Evolutionary conservation across 768 basidiomycete genomes (phyloP).

Genomic region (Gloeostereum incarnatum): DNA sequence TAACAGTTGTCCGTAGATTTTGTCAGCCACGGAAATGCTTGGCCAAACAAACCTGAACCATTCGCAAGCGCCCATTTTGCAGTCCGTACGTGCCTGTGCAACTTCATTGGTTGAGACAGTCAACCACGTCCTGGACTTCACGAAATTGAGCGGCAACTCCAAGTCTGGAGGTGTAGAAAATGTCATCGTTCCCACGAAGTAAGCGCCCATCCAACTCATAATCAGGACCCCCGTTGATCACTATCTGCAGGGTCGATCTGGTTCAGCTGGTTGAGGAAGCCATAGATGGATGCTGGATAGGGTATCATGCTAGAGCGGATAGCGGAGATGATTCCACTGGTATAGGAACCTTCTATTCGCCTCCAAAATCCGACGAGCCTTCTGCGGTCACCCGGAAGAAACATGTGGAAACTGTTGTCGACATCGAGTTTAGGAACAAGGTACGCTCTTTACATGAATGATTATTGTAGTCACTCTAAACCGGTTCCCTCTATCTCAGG

Average conservation of each 20-base stretch:
- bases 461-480: slow-evolving; percentile 2
- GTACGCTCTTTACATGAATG: slow-evolving; percentile 26
- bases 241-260: slow-evolving; percentile 48
- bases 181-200: slow-evolving; percentile 62
- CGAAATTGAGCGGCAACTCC: slow-evolving; percentile 82
- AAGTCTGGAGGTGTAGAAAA: slow-evolving; percentile 74
- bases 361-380: slow-evolving; percentile 50
- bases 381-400: slow-evolving; percentile 30
- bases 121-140: slow-evolving; percentile 94
- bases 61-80: slow-evolving; percentile 77
- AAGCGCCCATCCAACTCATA: slow-evolving; percentile 13
- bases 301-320: slow-evolving; percentile 72
- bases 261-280: slow-evolving; percentile 83
- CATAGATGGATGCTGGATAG: slow-evolving; percentile 92
- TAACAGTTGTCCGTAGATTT: slow-evolving; percentile 40
- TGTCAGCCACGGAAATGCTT: slow-evolving; percentile 88
- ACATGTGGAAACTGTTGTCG: slow-evolving; percentile 81
- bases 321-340: slow-evolving; percentile 56
- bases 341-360: slow-evolving; percentile 90
- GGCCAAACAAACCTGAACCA: slow-evolving; percentile 76
- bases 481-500: slow-evolving; percentile 29
- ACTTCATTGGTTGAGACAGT: slow-evolving; percentile 95
- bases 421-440: slow-evolving; percentile 65
- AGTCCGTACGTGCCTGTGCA: slow-evolving; percentile 91
- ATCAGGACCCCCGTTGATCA: not conserved